phyloP scores from a whole-genome alignment of 2,329 filamentous ascomycete genomes.

The Pyrenophora tritici-repentis region DNA sequence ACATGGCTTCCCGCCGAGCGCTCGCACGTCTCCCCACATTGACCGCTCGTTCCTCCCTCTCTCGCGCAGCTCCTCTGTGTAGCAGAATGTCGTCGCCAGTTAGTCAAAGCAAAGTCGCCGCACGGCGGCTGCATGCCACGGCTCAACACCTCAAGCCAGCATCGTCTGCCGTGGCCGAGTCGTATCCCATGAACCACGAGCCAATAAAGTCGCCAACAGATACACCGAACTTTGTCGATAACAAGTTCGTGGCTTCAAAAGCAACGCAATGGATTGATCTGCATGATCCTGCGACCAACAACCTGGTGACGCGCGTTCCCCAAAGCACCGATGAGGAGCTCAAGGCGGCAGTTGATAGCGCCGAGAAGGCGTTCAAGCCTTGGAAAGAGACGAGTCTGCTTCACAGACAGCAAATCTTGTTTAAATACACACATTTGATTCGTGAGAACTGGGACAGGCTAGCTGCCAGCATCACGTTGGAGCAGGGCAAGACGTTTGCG shows the following conservation, averaged over 20 bases:
- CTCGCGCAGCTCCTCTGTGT: slow-evolving; percentile 43
- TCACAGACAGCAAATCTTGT: slow-evolving; percentile 81
- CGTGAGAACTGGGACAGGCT: slow-evolving; percentile 84
- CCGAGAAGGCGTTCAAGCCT: slow-evolving; percentile 73
- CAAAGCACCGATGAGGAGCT: slow-evolving; percentile 81
- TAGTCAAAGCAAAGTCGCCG: slow-evolving; percentile 47
- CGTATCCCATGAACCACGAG: slow-evolving; percentile 73
- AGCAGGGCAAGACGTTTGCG: slow-evolving; percentile 87
- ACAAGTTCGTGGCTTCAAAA: slow-evolving; percentile 72
- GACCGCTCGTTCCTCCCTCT: slow-evolving; percentile 44
- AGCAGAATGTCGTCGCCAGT: slow-evolving; percentile 48
- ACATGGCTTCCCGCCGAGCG: slow-evolving; percentile 54
- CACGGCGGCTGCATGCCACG: slow-evolving; percentile 60
- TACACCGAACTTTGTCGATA: slow-evolving; percentile 82
- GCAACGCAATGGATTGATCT: slow-evolving; percentile 77
- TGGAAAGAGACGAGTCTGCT: slow-evolving; percentile 77
- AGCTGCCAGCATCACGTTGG: slow-evolving; percentile 82
- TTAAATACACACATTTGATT: slow-evolving; percentile 80
- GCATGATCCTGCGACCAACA: slow-evolving; percentile 82
- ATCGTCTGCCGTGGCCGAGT: slow-evolving; percentile 57
- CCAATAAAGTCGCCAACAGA: slow-evolving; percentile 69
- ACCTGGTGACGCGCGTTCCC: slow-evolving; percentile 80
- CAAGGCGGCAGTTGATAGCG: slow-evolving; percentile 73
- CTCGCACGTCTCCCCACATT: slow-evolving; percentile 51
- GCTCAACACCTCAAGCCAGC: slow-evolving; percentile 56